A percentile compares a stretch with the other conserved stretches of the same genome.
phyloP scores from a whole-genome alignment of 2,329 filamentous ascomycete species.

The Dactylellina drechsleri region DNA sequence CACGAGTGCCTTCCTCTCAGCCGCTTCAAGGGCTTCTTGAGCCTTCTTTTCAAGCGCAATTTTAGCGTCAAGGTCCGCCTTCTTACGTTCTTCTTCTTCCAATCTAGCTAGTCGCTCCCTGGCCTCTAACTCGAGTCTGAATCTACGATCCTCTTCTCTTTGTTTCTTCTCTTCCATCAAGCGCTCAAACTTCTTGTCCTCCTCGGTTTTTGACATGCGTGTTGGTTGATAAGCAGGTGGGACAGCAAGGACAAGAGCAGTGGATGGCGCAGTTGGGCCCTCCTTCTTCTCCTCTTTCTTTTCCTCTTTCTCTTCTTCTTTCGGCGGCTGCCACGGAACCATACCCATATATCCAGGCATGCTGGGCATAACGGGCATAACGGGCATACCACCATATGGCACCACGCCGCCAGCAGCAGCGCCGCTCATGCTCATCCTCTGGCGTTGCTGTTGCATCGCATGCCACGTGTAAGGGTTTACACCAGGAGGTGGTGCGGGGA shows the following conservation, averaged over 20 bases:
- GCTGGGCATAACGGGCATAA: conserved; percentile 22
- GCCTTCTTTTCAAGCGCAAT: conserved; percentile 48
- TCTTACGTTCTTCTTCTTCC: conserved; percentile 61
- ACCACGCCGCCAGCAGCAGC: background rate
- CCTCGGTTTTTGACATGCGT: conserved; percentile 52
- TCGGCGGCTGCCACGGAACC: conserved; percentile 52
- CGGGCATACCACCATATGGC: no score
- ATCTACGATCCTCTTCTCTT: conserved; percentile 52
- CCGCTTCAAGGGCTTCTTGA: conserved; percentile 24
- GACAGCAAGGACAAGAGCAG: conserved; percentile 58
- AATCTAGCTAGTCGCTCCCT: conserved; percentile 58
- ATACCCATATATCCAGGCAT: conserved; percentile 49
- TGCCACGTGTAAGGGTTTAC: conserved; percentile 45
- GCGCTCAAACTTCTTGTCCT: conserved; percentile 51
- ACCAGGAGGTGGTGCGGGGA: conserved; percentile 24
- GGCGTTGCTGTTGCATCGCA: conserved; percentile 41
- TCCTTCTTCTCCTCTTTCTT: conserved; percentile 62
- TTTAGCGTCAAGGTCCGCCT: conserved; percentile 62
- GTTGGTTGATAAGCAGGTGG: conserved; percentile 57
- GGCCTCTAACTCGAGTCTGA: conserved; percentile 56
- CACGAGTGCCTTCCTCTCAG: conserved; percentile 30
- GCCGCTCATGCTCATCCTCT: conserved; percentile 34
- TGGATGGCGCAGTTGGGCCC: conserved; percentile 25
- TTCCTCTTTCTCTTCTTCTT: conserved; percentile 58
- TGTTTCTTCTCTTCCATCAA: conserved; percentile 53